phyloP scores from a whole-genome alignment of 2,329 filamentous ascomycete genomes.

The Trichoderma brevicompactum region DNA sequence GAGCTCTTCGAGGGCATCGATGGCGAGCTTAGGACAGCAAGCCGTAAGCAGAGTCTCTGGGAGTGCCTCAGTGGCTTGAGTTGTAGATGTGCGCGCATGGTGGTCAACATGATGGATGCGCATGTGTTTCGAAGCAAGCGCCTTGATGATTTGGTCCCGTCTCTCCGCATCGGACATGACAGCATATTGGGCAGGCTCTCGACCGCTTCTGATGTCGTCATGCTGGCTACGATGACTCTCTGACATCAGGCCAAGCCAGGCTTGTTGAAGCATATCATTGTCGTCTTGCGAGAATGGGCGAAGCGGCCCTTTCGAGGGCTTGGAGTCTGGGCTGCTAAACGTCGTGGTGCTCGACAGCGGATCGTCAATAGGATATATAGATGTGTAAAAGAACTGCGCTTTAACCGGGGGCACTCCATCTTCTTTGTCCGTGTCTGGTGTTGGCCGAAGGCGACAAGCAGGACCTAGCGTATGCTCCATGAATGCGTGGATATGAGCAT shows the following conservation, averaged over 20 bases:
- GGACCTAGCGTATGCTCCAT: constrained; percentile 61
- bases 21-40: constrained; percentile 55
- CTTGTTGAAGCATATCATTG: constrained; percentile 76
- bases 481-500: background rate
- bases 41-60: constrained; percentile 34
- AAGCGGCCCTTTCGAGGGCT: constrained; percentile 62
- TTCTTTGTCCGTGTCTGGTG: constrained; percentile 45
- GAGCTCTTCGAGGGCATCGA: constrained; percentile 54
- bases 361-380: constrained; percentile 82
- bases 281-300: constrained; percentile 80
- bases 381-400: constrained; percentile 85
- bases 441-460: constrained; percentile 61
- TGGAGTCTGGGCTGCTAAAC: constrained; percentile 55
- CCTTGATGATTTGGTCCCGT: constrained; percentile 46
- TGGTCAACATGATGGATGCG: constrained; percentile 51
- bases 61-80: constrained; percentile 38
- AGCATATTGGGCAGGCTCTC: constrained; percentile 39
- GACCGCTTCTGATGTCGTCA: constrained; percentile 37
- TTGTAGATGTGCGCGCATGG: constrained; percentile 40
- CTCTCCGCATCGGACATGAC: constrained; percentile 35
- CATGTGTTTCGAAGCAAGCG: constrained; percentile 52
- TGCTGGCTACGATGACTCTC: constrained; percentile 55
- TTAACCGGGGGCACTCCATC: constrained; percentile 62
- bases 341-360: constrained; percentile 71
- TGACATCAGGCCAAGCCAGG: constrained; percentile 69